These are phyloP conservation scores for Aspergillus ochraceus DNA, from an alignment of 2,329 filamentous ascomycete genomes.

Conservation along the genomic window DNA sequence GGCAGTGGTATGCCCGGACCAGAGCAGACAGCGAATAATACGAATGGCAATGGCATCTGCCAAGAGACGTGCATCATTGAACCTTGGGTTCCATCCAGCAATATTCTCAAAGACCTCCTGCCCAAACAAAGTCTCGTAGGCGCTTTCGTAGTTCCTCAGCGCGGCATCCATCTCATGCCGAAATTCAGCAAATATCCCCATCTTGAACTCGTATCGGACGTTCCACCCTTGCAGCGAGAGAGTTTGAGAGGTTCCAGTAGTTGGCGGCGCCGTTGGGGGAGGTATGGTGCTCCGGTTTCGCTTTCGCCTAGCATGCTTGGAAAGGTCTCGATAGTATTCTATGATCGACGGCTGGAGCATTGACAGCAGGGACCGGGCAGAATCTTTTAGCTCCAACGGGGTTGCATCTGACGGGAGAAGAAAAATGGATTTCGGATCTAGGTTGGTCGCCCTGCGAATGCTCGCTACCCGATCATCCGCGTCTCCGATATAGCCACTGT, in stretches of 20 bases:
- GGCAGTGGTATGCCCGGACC: slow-evolving; percentile 73
- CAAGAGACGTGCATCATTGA: slow-evolving; percentile 87
- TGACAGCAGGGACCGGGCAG: slow-evolving; percentile 70
- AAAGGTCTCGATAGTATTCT: slow-evolving; percentile 92
- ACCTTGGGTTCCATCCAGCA: slow-evolving; percentile 84
- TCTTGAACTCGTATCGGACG: slow-evolving; percentile 91
- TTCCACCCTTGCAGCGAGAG: slow-evolving; percentile 88
- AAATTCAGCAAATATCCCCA: slow-evolving; percentile 87
- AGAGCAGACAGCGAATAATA: slow-evolving; percentile 77
- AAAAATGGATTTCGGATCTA: slow-evolving; percentile 84
- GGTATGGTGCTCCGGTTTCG: slow-evolving; percentile 75
- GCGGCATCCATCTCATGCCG: slow-evolving; percentile 89
- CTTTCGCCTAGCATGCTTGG: slow-evolving; percentile 89
- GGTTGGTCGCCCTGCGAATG: slow-evolving; percentile 74
- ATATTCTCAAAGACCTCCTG: slow-evolving; percentile 85
- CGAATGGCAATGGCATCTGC: slow-evolving; percentile 80
- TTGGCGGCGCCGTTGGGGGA: slow-evolving; percentile 78
- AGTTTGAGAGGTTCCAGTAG: slow-evolving; percentile 79
- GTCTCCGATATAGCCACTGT: slow-evolving; percentile 59
- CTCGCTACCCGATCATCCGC: slow-evolving; percentile 75
- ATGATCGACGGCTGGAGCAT: slow-evolving; percentile 72
- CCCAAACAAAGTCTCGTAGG: slow-evolving; percentile 79
- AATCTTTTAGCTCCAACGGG: slow-evolving; percentile 68
- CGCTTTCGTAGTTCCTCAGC: slow-evolving; percentile 79
- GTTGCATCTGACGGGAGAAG: slow-evolving; percentile 76